Percentiles rank a stretch among this genome's conserved stretches.
Conservation (phyloP, 345 rosid genomes). For the Gossypium herbaceum region DNA sequence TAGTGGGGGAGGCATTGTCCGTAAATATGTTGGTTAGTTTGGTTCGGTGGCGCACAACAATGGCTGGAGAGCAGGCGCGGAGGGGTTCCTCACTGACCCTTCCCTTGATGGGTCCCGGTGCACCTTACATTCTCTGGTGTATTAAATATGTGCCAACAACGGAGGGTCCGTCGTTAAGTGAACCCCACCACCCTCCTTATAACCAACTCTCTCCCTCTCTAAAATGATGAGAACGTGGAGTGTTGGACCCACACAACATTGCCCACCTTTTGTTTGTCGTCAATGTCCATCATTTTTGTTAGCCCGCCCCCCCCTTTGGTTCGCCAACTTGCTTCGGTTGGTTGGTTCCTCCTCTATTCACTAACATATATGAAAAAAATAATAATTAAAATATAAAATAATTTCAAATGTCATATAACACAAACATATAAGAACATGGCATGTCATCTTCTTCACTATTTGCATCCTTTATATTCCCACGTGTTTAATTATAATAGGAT, state of each 20-base stretch:
- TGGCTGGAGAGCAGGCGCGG: background rate
- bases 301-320: background rate
- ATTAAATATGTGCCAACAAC: background rate
- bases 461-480: too few relatives aligned
- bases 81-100: background rate
- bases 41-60: conserved; percentile 16
- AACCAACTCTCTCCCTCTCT: too few relatives aligned
- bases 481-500: too few relatives aligned
- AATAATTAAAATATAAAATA: too few relatives aligned
- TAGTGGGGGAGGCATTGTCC: conserved; percentile 5
- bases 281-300: background rate
- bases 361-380: too few relatives aligned
- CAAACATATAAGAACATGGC: too few relatives aligned
- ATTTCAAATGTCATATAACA: too few relatives aligned
- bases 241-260: background rate
- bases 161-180: background rate
- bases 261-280: background rate
- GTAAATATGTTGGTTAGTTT: conserved; percentile 14
- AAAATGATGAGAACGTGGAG: background rate
- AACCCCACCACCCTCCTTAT: background rate
- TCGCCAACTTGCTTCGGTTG: background rate
- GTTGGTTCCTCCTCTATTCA: background rate
- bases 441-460: too few relatives aligned
- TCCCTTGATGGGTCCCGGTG: background rate
- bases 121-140: background rate